Evolutionary conservation across 768 basidiomycete species (phyloP), one percentile per base, ranked within the genome.

Genomic region (Tubosaeta sp.): DNA sequence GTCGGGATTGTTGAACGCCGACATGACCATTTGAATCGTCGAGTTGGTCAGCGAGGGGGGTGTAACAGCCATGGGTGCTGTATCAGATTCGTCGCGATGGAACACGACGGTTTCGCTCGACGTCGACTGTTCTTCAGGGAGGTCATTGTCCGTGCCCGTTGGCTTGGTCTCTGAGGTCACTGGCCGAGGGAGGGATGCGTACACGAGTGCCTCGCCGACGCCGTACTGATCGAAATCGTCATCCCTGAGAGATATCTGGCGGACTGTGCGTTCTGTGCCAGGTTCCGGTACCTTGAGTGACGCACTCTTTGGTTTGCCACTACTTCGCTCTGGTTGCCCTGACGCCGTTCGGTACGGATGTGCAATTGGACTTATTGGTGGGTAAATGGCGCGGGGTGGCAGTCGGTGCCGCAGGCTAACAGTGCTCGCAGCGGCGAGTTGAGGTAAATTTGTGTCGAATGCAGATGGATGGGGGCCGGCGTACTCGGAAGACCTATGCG

Each of bases 151-250:
- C 29, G 24, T 4, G 24, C 27, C 30, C 6, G 14, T 25, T 18
- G 12, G 36, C 7, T 46, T 34, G 40, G 21, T 9, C 9, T 31
- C 38, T 4, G 24, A 1, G 38, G 3, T 21, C 25, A 24, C n/a
- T 3, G 54, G 13, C 11, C 18, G 44, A 4, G 55, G 42, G 41
- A 41, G 53, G 38, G 70, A 69, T 51, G 76, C 70, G 58, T 78
- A 77, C 3, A 76, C 77, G 31, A 90, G 71, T 16, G 81, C 80
- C 53, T 87, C 84, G 9, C 79, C 84, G 8, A 87, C 76, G 11
- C 80, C 83, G 35, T 82, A 78, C 22, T 69, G 75, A 65, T 80
- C 76, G 53, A 77, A 69, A 32, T 70, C 55, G 18, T 54, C 21
- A 41, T 63, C 55, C 30, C 47, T 67, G 36, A 68, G 52, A 10